Evolutionary conservation across 257 asterid species (phyloP).

Genomic region (Petunia axillaris): DNA sequence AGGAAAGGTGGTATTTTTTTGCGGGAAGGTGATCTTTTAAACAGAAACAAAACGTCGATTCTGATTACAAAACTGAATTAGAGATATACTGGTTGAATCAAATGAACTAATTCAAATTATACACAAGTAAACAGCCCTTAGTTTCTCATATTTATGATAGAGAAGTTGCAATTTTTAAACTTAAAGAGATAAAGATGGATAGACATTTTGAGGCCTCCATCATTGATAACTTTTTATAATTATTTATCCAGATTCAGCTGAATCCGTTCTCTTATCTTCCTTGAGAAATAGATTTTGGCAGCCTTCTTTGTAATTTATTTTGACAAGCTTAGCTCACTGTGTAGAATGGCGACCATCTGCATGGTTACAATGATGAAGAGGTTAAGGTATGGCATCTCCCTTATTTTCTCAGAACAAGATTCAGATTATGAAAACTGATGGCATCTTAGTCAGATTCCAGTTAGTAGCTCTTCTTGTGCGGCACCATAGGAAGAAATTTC

Average conservation of each 20-base stretch:
- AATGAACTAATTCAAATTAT: neutral
- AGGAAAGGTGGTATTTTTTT: neutral
- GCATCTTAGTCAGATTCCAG: conserved; percentile 51
- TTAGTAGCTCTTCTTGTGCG: conserved; percentile 71
- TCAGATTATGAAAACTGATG: conserved; percentile 28
- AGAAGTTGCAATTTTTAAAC: neutral
- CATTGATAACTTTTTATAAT: neutral
- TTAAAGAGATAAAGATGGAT: neutral
- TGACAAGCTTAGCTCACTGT: conserved; percentile 33
- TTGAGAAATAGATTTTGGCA: conserved; percentile 16
- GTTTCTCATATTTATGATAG: neutral
- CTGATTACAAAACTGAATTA: conserved; percentile 13
- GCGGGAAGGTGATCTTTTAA: neutral
- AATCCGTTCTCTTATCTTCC: conserved; percentile 28
- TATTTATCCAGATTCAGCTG: conserved; percentile 23
- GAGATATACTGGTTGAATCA: neutral
- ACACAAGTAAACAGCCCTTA: neutral
- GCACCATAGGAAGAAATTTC: conserved; percentile 72
- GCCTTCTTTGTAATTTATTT: conserved; percentile 16
- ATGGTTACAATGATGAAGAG: conserved; percentile 62
- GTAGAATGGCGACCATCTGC: conserved; percentile 74
- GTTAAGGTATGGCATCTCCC: conserved; percentile 50
- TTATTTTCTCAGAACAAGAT: conserved; percentile 15
- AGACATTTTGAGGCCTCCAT: neutral
- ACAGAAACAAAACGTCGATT: neutral